Percentiles rank a stretch among this genome's conserved stretches.
These are phyloP conservation scores for Leishmania martiniquensis DNA, from an alignment of 208 protist genomes.

Conservation along the genomic window DNA sequence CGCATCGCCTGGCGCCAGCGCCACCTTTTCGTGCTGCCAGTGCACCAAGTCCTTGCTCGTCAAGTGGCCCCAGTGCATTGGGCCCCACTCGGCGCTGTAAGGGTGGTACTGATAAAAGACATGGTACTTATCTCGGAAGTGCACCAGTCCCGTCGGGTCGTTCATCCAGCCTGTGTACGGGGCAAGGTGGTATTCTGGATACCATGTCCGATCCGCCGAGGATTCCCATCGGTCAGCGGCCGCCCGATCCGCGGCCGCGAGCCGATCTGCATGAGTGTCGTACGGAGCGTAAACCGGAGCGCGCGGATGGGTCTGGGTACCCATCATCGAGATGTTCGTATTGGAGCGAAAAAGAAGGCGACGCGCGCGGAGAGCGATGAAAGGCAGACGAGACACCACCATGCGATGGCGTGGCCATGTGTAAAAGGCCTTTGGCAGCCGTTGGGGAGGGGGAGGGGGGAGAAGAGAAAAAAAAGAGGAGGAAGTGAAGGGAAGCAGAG, in stretches of 20 bases:
- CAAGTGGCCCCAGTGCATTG: constrained; percentile 64
- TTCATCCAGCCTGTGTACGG: constrained; percentile 54
- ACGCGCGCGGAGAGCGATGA: not conserved
- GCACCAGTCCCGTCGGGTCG: constrained; percentile 41
- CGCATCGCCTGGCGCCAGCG: constrained; percentile 44
- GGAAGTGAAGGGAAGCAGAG: too few relatives aligned
- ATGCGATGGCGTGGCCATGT: not conserved
- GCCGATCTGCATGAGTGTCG: constrained; percentile 33
- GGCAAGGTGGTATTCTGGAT: constrained; percentile 49
- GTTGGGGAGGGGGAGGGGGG: too few relatives aligned
- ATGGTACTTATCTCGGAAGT: constrained; percentile 44
- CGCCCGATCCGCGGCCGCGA: constrained; percentile 24
- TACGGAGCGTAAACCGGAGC: constrained; percentile 15
- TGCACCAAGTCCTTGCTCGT: constrained; percentile 52
- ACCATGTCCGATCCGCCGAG: constrained; percentile 32
- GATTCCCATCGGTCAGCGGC: constrained; percentile 19
- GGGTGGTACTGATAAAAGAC: constrained; percentile 67
- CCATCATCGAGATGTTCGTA: not conserved
- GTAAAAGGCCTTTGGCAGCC: not conserved
- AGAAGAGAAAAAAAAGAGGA: not conserved
- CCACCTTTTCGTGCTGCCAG: constrained; percentile 45
- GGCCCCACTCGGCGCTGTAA: constrained; percentile 48
- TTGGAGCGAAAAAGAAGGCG: not conserved
- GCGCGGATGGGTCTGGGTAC: constrained; percentile 7
- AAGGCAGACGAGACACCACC: not conserved